Evolutionary conservation across 768 basidiomycete species (phyloP), one percentile per base, ranked within the genome.

Genomic region (Hirschioporus abietinus): DNA sequence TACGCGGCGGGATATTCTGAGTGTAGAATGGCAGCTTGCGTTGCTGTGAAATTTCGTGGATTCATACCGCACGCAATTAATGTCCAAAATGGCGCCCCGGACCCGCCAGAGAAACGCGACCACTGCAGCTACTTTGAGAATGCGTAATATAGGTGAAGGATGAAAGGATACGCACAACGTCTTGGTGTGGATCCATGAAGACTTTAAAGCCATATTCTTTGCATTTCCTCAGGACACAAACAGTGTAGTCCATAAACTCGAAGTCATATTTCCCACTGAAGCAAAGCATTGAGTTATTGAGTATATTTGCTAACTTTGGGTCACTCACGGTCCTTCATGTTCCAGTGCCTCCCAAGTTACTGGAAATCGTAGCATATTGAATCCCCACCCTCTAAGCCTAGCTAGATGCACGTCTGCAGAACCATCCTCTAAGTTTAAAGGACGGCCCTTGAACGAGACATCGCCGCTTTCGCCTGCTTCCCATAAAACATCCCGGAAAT

Each of bases 321-420:
- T 0, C 1, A 90, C 96, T 87, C 76, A 97, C 95, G 97, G 97
- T 75, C 95, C 96, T 66, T 84, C 88, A 75, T 94, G 95, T 76
- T 99, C 97, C 18, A 99, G 77, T 0, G 93, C 84, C 74, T 99
- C 97, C 97, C 97, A 99, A 0, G 92, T 89, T n/a, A 98, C 83
- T 9, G 92, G 84, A 77, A 88, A 88, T 78, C 89, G 80, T 20
- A 99, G 78, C 73, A 90, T 80, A 72, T 94, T 97, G 78, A 95
- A 99, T 0, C 97, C 97, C 96, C 96, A 99, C 0, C 90, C 91
- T 68, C 84, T 83, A 30, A 99, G 78, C n/a, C 97, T 82, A 3
- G 87, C 82, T 0, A 99, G 81, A 71, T 99, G 96, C 18, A 90
- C 83, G 78, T 98, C 90, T 5, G 92, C 93, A 8, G 86, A 87